Evolutionary conservation across 164 flowering plant species (phyloP), one percentile per base, ranked within the genome.

Genomic region (Macadamia integrifolia): DNA sequence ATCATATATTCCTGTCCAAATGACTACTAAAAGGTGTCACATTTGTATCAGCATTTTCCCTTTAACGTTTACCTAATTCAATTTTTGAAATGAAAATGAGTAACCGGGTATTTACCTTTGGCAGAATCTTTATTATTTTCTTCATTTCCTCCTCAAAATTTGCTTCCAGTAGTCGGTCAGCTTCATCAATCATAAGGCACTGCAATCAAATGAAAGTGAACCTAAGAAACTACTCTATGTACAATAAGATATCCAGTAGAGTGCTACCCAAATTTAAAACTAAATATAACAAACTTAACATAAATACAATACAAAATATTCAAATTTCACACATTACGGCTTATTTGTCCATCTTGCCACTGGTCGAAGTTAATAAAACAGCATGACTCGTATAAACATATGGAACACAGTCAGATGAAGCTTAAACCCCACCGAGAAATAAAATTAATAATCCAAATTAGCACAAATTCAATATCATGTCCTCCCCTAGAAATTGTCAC

Each of bases 131-230:
- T 64, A 95, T 77, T 63, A 95, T 95, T 72, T 92, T 91, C 74
- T 74, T 91, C 98, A 95, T 91, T 72, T 92, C 98, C 66, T 92
- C 98, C 80, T 92, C 98, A 75, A 95, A 95, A 67, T 92, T 92
- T 2, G 85, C 85, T 76, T 95, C 98, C 83, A 95, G 68, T 55
- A 95, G 85, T 75, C 97, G 80, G 72, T 95, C 98, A 72, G 98
- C 99, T 84, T 95, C 98, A 83, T 92, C 99, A 72, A 92, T 88
- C 50, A 86, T 56, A n/a, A 95, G 87, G 79, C 93, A 88, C 98
- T 94, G 86, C 40, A 35, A 35, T 9, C 88, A 85, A 74, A 68
- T 61, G 11, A 63, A 73, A 61, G 59, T 62, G 44, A 56, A n/a
- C 46, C 10, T 55, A 60, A 57, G 61, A 12, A 49, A 48, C 29